These are phyloP conservation scores for Leucosporidium yakuticum DNA, from an alignment of 768 basidiomycete species.

Conservation along the genomic window DNA sequence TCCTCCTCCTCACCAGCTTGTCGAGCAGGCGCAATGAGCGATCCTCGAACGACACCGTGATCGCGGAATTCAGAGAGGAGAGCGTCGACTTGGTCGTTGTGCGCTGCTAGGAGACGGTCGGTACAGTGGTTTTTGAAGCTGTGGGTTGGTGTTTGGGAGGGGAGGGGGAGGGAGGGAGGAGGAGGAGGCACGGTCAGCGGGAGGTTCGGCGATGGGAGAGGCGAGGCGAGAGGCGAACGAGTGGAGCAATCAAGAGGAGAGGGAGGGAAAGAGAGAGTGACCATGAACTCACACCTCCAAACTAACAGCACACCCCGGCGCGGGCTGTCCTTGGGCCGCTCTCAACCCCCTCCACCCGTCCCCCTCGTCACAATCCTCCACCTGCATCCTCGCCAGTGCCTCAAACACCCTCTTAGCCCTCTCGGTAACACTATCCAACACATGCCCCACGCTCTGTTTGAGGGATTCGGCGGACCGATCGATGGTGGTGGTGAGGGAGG, in stretches of 20 bases:
- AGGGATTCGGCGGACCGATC: slow-evolving; percentile 79
- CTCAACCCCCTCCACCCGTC: no score
- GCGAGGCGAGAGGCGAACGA: no score
- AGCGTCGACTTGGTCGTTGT: slow-evolving; percentile 69
- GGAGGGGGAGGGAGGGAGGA: neutral
- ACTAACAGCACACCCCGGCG: no score
- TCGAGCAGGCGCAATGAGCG: slow-evolving; percentile 42
- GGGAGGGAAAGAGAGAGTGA: slow-evolving; percentile 56
- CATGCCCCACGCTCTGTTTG: slow-evolving; percentile 48
- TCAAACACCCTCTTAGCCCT: no score
- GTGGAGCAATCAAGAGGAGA: no score
- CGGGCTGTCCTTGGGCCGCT: no score
- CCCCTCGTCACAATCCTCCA: no score
- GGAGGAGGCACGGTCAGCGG: slow-evolving; percentile 23
- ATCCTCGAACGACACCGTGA: slow-evolving; percentile 69
- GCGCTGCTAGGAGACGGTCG: slow-evolving; percentile 55
- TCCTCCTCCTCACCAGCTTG: neutral
- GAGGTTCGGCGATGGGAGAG: slow-evolving; percentile 53
- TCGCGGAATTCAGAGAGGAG: slow-evolving; percentile 86
- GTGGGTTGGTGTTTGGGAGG: neutral
- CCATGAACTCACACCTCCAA: no score
- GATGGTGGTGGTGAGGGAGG: slow-evolving; percentile 50
- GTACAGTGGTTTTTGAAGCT: slow-evolving; percentile 31
- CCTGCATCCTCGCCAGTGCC: no score
- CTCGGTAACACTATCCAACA: no score